Percentiles rank a stretch among this genome's conserved stretches.
Conservation (phyloP, 495 filamentous ascomycete genomes). For the Xylaria telfairii region DNA sequence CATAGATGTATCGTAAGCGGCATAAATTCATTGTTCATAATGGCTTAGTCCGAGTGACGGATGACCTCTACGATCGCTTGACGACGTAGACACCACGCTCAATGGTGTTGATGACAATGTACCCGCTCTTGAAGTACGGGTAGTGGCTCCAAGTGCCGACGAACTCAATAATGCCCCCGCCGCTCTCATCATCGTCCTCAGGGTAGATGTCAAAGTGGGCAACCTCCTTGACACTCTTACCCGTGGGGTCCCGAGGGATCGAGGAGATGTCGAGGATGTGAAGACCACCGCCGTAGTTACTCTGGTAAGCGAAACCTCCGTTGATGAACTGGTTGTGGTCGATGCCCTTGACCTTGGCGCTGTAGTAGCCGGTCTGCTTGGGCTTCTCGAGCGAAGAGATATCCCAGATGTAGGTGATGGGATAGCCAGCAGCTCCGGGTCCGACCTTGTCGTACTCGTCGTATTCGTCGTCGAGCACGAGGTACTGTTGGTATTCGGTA, state of each 20-base stretch:
- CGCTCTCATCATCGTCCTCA: conserved; percentile 57
- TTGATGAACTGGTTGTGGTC: conserved; percentile 69
- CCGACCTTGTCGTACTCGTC: conserved; percentile 59
- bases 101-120: conserved; percentile 64
- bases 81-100: conserved; percentile 64
- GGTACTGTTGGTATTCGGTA: conserved; percentile 56
- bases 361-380: conserved; percentile 61
- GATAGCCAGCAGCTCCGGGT: conserved; percentile 50
- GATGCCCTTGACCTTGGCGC: conserved; percentile 54
- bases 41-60: background rate
- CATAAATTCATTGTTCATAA: conserved; percentile 1
- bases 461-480: conserved; percentile 67
- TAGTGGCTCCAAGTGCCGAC: conserved; percentile 65
- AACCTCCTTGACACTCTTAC: conserved; percentile 55
- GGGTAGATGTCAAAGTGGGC: conserved; percentile 67
- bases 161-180: conserved; percentile 59
- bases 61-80: conserved; percentile 36
- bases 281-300: conserved; percentile 65
- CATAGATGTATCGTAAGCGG: conserved; percentile 2
- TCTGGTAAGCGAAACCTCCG: conserved; percentile 60
- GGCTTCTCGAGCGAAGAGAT: conserved; percentile 58
- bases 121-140: conserved; percentile 62
- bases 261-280: conserved; percentile 61
- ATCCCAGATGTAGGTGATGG: conserved; percentile 64
- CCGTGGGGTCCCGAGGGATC: conserved; percentile 60